phyloP scores from a whole-genome alignment of 805 yeast species.

The Wickerhamiella bombiphila region DNA sequence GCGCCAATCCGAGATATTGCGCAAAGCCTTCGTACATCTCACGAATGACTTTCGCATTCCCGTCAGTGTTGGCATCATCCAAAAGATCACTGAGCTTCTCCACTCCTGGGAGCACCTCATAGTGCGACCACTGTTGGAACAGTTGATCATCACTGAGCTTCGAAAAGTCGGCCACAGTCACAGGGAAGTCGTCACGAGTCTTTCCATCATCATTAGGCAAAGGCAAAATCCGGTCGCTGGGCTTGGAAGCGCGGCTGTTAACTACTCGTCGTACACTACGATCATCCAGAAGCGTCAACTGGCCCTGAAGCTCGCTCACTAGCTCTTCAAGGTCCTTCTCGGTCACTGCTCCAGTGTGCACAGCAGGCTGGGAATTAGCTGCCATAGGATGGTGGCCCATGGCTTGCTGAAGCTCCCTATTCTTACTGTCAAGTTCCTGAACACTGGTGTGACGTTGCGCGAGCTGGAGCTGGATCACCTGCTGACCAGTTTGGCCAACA shows the following conservation, averaged over 20 bases:
- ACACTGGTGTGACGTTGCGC: conserved; percentile 30
- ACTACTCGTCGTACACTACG: conserved; percentile 56
- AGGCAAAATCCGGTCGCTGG: conserved; percentile 4
- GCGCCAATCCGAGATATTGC: conserved; percentile 9
- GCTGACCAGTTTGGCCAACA: conserved; percentile 67
- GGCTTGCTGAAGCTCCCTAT: conserved; percentile 17
- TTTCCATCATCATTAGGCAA: conserved; percentile 17
- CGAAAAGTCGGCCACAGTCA: conserved; percentile 9
- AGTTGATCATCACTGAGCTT: conserved; percentile 6
- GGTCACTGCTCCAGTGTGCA: conserved; percentile 31
- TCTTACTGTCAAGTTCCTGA: conserved; percentile 13
- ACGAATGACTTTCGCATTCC: conserved; percentile 9
- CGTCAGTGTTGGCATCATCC: conserved; percentile 5
- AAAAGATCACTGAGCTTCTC: conserved; percentile 13
- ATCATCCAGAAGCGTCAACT: conserved; percentile 60
- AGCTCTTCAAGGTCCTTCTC: conserved; percentile 76
- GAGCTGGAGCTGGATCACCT: conserved; percentile 55
- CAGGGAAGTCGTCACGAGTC: conserved; percentile 11
- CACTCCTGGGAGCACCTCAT: conserved; percentile 13
- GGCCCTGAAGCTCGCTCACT: conserved; percentile 83
- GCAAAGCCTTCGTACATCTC: conserved; percentile 14
- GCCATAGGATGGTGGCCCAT: conserved; percentile 11
- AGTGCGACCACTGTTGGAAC: conserved; percentile 15
- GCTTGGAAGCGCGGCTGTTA: conserved; percentile 35
- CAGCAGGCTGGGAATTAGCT: conserved; percentile 10